Base-by-base conservation (phyloP, 331 rosid species). In the Pyracantha coccinea region DNA sequence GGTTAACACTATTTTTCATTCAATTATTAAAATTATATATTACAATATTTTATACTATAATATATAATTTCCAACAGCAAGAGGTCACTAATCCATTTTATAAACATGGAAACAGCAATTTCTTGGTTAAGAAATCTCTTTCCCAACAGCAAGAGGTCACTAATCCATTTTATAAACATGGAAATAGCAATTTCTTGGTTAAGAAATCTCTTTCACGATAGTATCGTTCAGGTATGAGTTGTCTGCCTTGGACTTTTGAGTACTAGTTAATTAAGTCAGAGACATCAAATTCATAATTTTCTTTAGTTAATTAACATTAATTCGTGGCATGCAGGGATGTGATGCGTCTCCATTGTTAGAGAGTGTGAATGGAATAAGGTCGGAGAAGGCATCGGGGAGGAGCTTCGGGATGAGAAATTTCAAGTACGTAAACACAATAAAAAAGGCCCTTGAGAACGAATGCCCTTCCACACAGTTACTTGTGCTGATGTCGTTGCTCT, bases 141-240 rank as follows among this genome's bases (percentile, higher is more conserved):
- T n/a, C n/a, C n/a, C n/a, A n/a, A n/a, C n/a, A 85, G 75, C 77
- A 90, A 71, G 82, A 92, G 81, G 99, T 94, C 6, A 60, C 31
- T 2, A 29, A 85, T 12, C 78, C 90, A 7, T 94, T 90, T 76
- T 1, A 86, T 27, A 47, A 87, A 74, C 99, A 94, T 71, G 99
- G 99, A 31, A 90, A 88, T 96, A 1, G 96, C 97, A 7, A 82
- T 90, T 69, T 90, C 96, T 0, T 94, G 97, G 99, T 61, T 94
- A 28, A 83, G 99, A 89, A 91, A 94, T 80, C 96, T 90, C 76
- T 94, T 94, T 90, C 97, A 94, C 45, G 97, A 92, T 59, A 90
- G 99, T 75, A 32, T 88, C 25, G 96, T 93, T 23, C 73, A 90
- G 97, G 98, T 92, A 64, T 8, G 28, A n/a, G 52, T 41, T 45